Base-by-base conservation (phyloP, 1,284 basidiomycete species). In the Rhodotorula sp. region DNA sequence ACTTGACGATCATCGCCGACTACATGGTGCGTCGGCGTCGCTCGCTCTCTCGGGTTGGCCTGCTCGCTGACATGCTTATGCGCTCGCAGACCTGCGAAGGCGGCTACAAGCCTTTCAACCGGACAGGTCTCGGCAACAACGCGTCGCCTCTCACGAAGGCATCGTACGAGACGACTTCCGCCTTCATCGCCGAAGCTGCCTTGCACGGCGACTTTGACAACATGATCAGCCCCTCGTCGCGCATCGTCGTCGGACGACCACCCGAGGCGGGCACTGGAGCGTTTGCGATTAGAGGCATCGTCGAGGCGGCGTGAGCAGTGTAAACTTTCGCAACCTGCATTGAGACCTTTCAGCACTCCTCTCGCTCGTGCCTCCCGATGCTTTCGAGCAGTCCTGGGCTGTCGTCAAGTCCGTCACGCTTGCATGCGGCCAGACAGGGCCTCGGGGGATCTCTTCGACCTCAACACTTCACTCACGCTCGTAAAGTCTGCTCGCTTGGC, bases 71-170 rank as follows among this genome's bases (percentile, higher is more conserved):
- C 52, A n/a, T n/a, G n/a, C n/a, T n/a, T n/a, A n/a, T n/a, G n/a
- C n/a, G n/a, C n/a, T n/a, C n/a, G 47, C 76, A 98, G 92, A 99
- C 96, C 1, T 96, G 94, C 79, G 92, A 94, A 61, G 96, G 96
- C 56, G 93, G 91, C 32, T 99, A 95, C 84, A 92, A 91, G 80
- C 94, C 96, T 2, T 99, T 99, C 84, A 99, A 97, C 81, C 89
- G 96, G 62, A 92, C 90, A 70, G 96, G 96, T 74, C 90, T 99
- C 69, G 89, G 91, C 29, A 88, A 89, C 66, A 92, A 92, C 80
- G 88, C 92, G 13, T 96, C 94, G 34, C 93, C 95, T 6, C 84
- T 99, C 58, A 87, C 98, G 71, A 99, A 99, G 82, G 95, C 96
- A 4, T 94, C 92, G 10, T 99, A 91, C 81, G 96, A 99, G 83